Evolutionary conservation across 2,329 filamentous ascomycete genomes (phyloP), one percentile per base, ranked within the genome.

Genomic region (Xylariaceae sp.): DNA sequence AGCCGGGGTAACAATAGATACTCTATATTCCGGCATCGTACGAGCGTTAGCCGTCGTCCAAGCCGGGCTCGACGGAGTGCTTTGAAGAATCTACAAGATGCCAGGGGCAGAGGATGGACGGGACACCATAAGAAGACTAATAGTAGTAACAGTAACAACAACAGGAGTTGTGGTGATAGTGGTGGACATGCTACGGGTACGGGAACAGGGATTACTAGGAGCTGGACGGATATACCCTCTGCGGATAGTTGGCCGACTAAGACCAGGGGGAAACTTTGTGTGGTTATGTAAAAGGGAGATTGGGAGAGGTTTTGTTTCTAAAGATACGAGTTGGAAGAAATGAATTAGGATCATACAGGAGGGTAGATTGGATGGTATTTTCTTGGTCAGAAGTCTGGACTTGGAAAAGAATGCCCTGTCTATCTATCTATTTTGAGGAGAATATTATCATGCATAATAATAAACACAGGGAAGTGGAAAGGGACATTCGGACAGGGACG

Each of bases 21-120:
- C 68, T 65, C 74, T 31, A 70, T 73, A 5, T 60, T 72, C 37
- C 70, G 74, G 49, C 69, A 72, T 35, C 72, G 71, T 43, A 67
- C 73, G 0, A 74, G 73, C 42, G 67, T 82, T 4, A 74, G 67
- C 53, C 71, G 80, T 35, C 74, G 73, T 30, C 73, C 73, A 39
- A 84, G 80, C 62, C 76, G 82, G 41, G 81, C 81, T 1, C 79
- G 81, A 64, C 73, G 80, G 31, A 83, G 81, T 54, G 82, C 82
- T 4, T 76, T 80, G 7, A 84, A 80, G 69, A 86, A 85, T 60
- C 80, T 85, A 31, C 74, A 78, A 19, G 81, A 85, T 57, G 82
- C 82, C 1, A 81, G 78, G 70, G 76, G 74, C 62, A 75, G 74
- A 34, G 81, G 82, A 0, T 85, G 82, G 81, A 74, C 72, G 55